Percentiles rank a stretch among this genome's conserved stretches.
Evolutionary conservation across 2,329 filamentous ascomycete species (phyloP).

Genomic region (Tolypocladium ophioglossoides): DNA sequence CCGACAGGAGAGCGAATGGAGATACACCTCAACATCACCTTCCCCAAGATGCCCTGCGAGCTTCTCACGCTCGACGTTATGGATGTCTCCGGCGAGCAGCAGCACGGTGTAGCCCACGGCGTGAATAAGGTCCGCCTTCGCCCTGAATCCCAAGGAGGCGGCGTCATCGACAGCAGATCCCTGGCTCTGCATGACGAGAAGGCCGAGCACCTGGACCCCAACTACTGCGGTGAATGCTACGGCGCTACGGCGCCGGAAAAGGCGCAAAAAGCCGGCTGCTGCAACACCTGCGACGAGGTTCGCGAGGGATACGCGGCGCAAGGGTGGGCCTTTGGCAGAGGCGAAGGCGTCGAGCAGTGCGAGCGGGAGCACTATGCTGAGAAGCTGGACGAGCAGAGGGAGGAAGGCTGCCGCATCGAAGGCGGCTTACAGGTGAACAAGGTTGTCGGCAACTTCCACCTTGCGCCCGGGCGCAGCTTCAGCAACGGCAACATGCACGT

Average conservation of each 20-base stretch:
- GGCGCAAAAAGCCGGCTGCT: conserved; percentile 77
- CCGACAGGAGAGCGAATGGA: conserved; percentile 86
- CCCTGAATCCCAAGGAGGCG: conserved; percentile 62
- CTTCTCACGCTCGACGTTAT: conserved; percentile 95
- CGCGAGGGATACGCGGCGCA: conserved; percentile 85
- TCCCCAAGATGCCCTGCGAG: conserved; percentile 88
- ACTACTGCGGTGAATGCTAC: conserved; percentile 91
- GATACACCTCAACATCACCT: conserved; percentile 95
- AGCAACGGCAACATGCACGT: conserved; percentile 95
- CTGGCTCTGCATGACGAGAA: conserved; percentile 56
- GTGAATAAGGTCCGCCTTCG: conserved; percentile 81
- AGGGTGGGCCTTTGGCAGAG: conserved; percentile 88
- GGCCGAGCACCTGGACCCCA: conserved; percentile 71
- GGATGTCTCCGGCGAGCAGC: conserved; percentile 96
- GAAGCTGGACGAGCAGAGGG: conserved; percentile 74
- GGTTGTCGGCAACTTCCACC: conserved; percentile 96
- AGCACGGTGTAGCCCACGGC: conserved; percentile 87
- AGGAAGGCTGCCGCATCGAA: conserved; percentile 90
- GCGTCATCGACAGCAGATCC: conserved; percentile 59
- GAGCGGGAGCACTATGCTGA: conserved; percentile 88
- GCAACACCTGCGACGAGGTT: conserved; percentile 94
- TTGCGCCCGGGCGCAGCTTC: conserved; percentile 92
- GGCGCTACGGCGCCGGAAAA: conserved; percentile 65
- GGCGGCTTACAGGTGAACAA: conserved; percentile 93
- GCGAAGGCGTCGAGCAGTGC: conserved; percentile 91